Evolutionary conservation across 106 monocot genomes (phyloP).

Genomic region (Iris macrosiphon): DNA sequence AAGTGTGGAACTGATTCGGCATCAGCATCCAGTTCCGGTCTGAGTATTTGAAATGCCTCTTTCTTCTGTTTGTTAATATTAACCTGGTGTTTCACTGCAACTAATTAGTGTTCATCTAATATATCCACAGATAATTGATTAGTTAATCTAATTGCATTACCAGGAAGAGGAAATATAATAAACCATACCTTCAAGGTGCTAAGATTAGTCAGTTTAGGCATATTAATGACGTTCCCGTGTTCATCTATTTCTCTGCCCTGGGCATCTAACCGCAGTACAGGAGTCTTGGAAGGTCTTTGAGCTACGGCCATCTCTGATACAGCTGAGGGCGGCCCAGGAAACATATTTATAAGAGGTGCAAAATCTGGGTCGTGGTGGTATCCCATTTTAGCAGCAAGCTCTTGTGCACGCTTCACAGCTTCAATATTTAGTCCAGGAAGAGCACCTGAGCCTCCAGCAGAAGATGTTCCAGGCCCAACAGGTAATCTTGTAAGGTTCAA

Average conservation of each 20-base stretch:
- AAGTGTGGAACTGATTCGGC: conserved; percentile 48
- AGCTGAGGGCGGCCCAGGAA: conserved; percentile 56
- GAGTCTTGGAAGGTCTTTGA: conserved; percentile 81
- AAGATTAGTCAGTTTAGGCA: conserved; percentile 65
- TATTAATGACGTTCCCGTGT: conserved; percentile 75
- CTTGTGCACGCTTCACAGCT: conserved; percentile 94
- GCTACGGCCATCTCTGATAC: conserved; percentile 33
- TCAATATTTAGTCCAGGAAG: conserved; percentile 43
- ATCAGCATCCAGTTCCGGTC: conserved; percentile 73
- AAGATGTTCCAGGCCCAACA: conserved; percentile 6
- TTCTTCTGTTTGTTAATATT: conserved; percentile 99
- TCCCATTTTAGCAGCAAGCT: conserved; percentile 90
- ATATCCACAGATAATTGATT: no score
- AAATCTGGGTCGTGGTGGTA: conserved; percentile 90
- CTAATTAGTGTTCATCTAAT: no score
- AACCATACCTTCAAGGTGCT: conserved; percentile 82
- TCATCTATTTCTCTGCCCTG: conserved; percentile 96
- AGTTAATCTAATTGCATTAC: no score
- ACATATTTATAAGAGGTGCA: conserved; percentile 95
- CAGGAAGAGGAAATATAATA: no score
- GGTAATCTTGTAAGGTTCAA: conserved; percentile 4
- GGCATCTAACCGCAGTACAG: conserved; percentile 85
- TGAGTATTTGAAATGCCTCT: conserved; percentile 95
- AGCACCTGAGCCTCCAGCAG: conserved; percentile 10
- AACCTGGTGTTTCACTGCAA: conserved; percentile 49